These are phyloP conservation scores for Leccinum variicolor DNA, from an alignment of 768 basidiomycete species.

Conservation along the genomic window DNA sequence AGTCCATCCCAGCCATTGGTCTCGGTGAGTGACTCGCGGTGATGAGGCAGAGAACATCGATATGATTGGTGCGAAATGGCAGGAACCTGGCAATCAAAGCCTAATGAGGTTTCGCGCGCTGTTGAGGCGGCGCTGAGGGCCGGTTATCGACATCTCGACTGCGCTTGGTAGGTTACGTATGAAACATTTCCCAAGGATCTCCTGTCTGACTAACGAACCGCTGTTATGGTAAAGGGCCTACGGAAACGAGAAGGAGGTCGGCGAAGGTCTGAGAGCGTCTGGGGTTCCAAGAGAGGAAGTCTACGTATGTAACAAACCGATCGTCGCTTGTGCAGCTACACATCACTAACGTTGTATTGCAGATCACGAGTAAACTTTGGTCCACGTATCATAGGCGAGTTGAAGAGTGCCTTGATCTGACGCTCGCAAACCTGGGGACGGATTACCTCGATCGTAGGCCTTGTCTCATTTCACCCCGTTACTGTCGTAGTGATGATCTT, in stretches of 20 bases:
- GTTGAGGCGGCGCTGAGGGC: conserved; percentile 73
- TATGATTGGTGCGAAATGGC: not conserved
- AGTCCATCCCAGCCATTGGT: conserved; percentile 53
- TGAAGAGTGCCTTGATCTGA: conserved; percentile 70
- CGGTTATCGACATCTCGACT: conserved; percentile 78
- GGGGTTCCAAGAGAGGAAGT: conserved; percentile 76
- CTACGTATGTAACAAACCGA: conserved; percentile 41
- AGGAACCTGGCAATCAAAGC: conserved; percentile 82
- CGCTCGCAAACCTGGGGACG: conserved; percentile 73
- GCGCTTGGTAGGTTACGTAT: conserved; percentile 44
- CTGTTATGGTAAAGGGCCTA: conserved; percentile 43
- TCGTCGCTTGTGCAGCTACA: not conserved
- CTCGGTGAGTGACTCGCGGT: conserved; percentile 45
- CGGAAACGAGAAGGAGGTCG: conserved; percentile 80
- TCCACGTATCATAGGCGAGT: conserved; percentile 66
- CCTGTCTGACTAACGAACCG: conserved; percentile 17
- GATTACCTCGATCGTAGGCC: conserved; percentile 79
- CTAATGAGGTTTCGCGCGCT: conserved; percentile 67
- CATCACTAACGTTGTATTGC: not conserved
- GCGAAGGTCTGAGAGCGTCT: conserved; percentile 71
- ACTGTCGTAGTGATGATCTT: not conserved
- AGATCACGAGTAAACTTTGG: conserved; percentile 76
- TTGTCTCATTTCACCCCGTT: not conserved
- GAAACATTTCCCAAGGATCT: not conserved
- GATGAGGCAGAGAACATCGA: conserved; percentile 8